Evolutionary conservation across 768 basidiomycete genomes (phyloP).

Genomic region (Hortiboletus campestris): DNA sequence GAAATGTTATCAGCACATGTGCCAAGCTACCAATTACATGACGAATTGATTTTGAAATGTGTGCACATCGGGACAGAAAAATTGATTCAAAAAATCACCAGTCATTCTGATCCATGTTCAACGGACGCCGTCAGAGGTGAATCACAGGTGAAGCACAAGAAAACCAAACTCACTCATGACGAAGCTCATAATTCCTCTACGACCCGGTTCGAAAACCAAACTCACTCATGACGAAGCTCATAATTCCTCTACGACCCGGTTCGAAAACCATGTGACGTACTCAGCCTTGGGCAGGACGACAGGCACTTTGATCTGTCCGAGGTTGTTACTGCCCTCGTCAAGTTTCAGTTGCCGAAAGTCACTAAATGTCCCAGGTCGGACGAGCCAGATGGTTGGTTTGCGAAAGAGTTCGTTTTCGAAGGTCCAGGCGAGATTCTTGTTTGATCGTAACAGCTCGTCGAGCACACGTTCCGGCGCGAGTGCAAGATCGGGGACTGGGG

Average conservation of each 20-base stretch:
- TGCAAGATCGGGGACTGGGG: background rate
- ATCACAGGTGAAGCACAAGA: background rate
- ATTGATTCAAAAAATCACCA: background rate
- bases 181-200: constrained; percentile 9
- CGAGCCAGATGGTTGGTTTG: constrained; percentile 23
- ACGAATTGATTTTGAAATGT: too few species aligned
- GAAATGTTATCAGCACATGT: too few species aligned
- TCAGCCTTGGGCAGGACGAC: constrained; percentile 17
- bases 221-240: background rate
- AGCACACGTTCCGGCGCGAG: constrained; percentile 5
- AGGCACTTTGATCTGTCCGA: constrained; percentile 23
- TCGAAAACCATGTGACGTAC: background rate
- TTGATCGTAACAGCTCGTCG: constrained; percentile 1
- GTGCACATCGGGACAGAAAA: too few species aligned
- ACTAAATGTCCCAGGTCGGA: constrained; percentile 20
- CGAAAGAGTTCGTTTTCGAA: background rate
- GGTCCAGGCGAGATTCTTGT: background rate
- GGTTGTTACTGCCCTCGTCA: constrained; percentile 3
- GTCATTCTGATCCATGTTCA: background rate
- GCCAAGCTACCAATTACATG: too few species aligned
- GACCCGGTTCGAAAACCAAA: constrained; percentile 6
- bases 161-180: background rate
- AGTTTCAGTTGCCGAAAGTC: constrained; percentile 19
- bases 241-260: constrained; percentile 16
- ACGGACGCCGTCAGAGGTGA: background rate